Base-by-base conservation (phyloP, 768 basidiomycete genomes). In the Boletus eberwhitei region DNA sequence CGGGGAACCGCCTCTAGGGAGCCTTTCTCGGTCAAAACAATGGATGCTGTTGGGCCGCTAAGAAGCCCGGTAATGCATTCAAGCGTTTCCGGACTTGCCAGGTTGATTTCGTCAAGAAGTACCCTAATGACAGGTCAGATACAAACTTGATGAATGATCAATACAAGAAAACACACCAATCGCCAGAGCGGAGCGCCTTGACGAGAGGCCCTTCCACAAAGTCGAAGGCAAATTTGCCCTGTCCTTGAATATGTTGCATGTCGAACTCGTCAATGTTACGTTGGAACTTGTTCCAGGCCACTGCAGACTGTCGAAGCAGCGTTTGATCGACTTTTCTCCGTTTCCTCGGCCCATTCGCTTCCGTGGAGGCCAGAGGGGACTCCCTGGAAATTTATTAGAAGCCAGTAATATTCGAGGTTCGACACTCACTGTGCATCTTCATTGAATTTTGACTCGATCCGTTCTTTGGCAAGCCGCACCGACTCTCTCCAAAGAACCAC, bases 131-230 rank as follows among this genome's bases (percentile, higher is more conserved):
- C 39, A 19, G 29, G 48, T 51, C 54, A 60, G 52, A 45, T 9
- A 50, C 21, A 35, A 26, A 32, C 5, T 16, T 43, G 35, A 48
- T n/a, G 5, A 16, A 34, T 21, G 31, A 46, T 34, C 5, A 17
- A 37, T 7, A 50, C 8, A 19, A 22, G 22, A 13, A 43, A 39
- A 74, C 88, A 62, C 63, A 96, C 97, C 97, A 99, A 67, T 96
- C 84, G 6, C 97, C 97, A 43, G 79, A 79, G 29, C 88, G 81
- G 52, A 99, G 71, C 3, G 97, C 97, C 62, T 87, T 90, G 22
- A 97, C 84, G n/a, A 99, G 75, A 13, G 97, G 95, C 0, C 96
- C 97, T 66, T 99, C 97, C 2, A 98, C 86, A 63, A 98, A 98
- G 9, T 86, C 85, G 65, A 98, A 98, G 0, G 94, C 90, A 64